Percentiles rank a stretch among this genome's conserved stretches.
phyloP scores from a whole-genome alignment of 2,329 filamentous ascomycete genomes.

The Chalaropsis thielavioides region DNA sequence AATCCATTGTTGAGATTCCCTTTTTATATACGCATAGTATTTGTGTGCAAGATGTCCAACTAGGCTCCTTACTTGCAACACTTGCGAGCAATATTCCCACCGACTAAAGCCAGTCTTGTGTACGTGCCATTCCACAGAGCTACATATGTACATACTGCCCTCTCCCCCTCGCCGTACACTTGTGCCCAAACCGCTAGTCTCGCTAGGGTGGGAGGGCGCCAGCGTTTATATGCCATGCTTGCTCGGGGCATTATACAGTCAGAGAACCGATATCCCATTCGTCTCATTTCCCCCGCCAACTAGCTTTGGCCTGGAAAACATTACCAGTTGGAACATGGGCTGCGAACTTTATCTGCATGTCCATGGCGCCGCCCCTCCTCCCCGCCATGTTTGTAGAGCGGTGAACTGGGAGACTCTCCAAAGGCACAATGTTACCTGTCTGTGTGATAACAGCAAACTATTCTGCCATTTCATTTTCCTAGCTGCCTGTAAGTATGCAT shows the following conservation, averaged over 20 bases:
- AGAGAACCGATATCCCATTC: not conserved
- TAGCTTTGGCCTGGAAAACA: not conserved
- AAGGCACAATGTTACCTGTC: no score
- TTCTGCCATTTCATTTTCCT: not conserved
- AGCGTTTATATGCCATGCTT: not conserved
- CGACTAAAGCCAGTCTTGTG: not conserved
- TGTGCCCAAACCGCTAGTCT: not conserved
- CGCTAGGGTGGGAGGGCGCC: not conserved
- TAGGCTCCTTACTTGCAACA: not conserved
- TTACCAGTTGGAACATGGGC: not conserved
- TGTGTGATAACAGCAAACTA: not conserved
- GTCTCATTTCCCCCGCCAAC: not conserved
- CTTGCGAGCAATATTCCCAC: not conserved
- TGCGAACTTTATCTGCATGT: not conserved
- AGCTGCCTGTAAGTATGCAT: not conserved
- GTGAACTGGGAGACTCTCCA: not conserved
- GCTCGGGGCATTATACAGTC: not conserved
- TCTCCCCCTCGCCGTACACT: not conserved
- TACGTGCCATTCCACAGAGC: constrained; percentile 3
- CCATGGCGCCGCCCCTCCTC: not conserved
- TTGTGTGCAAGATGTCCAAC: not conserved
- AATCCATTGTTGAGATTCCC: not conserved
- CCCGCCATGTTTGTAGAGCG: not conserved
- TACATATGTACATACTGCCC: not conserved
- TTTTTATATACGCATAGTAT: not conserved